Evolutionary conservation across 1,284 basidiomycete genomes (phyloP).

Genomic region (Puccinia coronata): DNA sequence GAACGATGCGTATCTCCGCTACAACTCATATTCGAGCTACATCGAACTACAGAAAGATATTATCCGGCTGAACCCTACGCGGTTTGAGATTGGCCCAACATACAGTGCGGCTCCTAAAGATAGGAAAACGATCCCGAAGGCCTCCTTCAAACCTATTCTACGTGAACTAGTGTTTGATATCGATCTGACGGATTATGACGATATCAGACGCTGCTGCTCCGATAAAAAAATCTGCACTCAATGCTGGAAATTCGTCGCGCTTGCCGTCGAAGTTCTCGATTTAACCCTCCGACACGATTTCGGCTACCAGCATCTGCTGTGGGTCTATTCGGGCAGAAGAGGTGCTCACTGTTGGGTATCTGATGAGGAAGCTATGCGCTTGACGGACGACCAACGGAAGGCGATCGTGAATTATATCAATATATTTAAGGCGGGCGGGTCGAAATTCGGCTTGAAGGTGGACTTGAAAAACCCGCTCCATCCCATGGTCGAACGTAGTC

Average conservation of each 20-base stretch:
- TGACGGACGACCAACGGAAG: constrained; percentile 88
- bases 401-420: constrained; percentile 84
- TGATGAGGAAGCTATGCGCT: constrained; percentile 78
- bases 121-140: constrained; percentile 77
- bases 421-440: constrained; percentile 75
- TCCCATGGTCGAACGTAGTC: constrained; percentile 64
- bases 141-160: constrained; percentile 73
- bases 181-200: constrained; percentile 99
- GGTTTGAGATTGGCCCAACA: constrained; percentile 95
- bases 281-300: constrained; percentile 77
- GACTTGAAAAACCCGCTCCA: constrained; percentile 69
- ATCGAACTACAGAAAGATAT: constrained; percentile 94
- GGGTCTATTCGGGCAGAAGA: constrained; percentile 98
- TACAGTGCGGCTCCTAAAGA: constrained; percentile 90
- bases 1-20: constrained; percentile 89
- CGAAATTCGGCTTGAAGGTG: constrained; percentile 80
- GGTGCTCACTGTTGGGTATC: constrained; percentile 99
- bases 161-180: constrained; percentile 99
- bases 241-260: constrained; percentile 93
- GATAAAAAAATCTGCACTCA: constrained; percentile 86
- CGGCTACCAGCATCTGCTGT: constrained; percentile 75
- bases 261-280: constrained; percentile 87
- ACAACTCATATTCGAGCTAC: constrained; percentile 80
- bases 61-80: constrained; percentile 75
- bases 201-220: constrained; percentile 90